Evolutionary conservation across 2,329 filamentous ascomycete genomes (phyloP).

Genomic region (Myriosclerotinia scirpicola): DNA sequence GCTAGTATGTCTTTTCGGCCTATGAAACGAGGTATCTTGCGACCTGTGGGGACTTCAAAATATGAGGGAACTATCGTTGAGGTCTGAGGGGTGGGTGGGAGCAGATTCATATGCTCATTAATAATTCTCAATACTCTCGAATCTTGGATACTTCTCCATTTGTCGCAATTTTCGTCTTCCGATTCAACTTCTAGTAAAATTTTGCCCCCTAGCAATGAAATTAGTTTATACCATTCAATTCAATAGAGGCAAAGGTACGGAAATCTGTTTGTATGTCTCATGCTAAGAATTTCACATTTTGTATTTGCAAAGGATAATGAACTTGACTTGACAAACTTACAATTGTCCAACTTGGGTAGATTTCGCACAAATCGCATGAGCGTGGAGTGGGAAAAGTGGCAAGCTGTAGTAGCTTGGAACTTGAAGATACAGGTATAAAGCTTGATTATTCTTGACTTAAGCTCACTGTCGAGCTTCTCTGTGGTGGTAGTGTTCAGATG

Average conservation of each 20-base stretch:
- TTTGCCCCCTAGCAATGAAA: neutral
- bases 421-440: neutral
- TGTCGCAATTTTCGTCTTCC: neutral
- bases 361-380: neutral
- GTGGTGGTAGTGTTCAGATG: neutral
- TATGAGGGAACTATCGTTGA: neutral
- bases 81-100: neutral
- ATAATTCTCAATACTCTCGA: neutral
- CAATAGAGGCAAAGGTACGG: neutral
- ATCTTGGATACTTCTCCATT: neutral
- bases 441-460: neutral
- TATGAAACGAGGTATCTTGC: slow-evolving; percentile 1
- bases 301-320: neutral
- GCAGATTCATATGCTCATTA: neutral
- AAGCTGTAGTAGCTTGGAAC: neutral
- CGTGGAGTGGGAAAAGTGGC: neutral
- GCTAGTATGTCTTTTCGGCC: neutral
- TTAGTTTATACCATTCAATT: neutral
- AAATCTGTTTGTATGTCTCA: neutral
- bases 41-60: neutral
- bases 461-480: neutral
- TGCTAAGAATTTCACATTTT: neutral
- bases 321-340: neutral
- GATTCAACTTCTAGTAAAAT: neutral
- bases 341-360: neutral